phyloP scores from a whole-genome alignment of 306 rosid species.

The Cercis canadensis region DNA sequence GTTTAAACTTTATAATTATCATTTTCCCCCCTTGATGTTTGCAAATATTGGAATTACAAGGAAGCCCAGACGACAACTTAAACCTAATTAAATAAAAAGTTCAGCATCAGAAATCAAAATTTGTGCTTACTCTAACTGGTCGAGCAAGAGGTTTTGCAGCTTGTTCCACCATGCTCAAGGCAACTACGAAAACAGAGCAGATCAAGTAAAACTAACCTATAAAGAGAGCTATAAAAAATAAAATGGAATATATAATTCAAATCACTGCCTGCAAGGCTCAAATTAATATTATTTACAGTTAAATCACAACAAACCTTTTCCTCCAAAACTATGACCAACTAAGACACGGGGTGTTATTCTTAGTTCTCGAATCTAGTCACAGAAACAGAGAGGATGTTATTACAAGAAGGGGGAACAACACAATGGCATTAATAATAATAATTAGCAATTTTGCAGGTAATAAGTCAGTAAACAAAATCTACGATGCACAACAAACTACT shows the following conservation, averaged over 20 bases:
- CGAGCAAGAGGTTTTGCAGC: constrained; percentile 98
- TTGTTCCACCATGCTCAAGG: constrained; percentile 94
- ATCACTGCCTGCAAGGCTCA: not conserved
- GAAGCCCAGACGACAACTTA: not conserved
- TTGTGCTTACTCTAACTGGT: constrained; percentile 79
- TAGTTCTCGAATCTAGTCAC: constrained; percentile 69
- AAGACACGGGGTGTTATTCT: constrained; percentile 85
- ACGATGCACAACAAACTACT: constrained; percentile 7
- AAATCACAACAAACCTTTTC: constrained; percentile 64
- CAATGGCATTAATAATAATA: too few relatives aligned
- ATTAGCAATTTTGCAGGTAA: too few relatives aligned
- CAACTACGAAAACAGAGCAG: constrained; percentile 62
- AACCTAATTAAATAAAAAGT: constrained; percentile 6
- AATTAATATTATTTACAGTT: not conserved
- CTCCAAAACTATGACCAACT: constrained; percentile 98
- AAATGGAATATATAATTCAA: not conserved
- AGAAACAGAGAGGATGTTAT: constrained; percentile 37
- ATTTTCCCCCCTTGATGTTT: not conserved
- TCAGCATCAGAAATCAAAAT: constrained; percentile 29
- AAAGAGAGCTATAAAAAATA: constrained; percentile 18
- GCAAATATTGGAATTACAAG: not conserved
- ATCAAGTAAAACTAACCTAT: constrained; percentile 32
- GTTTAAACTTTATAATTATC: not conserved
- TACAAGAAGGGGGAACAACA: constrained; percentile 5
- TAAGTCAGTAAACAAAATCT: not conserved